phyloP scores from a whole-genome alignment of 345 rosid species.

The Alliaria petiolata region DNA sequence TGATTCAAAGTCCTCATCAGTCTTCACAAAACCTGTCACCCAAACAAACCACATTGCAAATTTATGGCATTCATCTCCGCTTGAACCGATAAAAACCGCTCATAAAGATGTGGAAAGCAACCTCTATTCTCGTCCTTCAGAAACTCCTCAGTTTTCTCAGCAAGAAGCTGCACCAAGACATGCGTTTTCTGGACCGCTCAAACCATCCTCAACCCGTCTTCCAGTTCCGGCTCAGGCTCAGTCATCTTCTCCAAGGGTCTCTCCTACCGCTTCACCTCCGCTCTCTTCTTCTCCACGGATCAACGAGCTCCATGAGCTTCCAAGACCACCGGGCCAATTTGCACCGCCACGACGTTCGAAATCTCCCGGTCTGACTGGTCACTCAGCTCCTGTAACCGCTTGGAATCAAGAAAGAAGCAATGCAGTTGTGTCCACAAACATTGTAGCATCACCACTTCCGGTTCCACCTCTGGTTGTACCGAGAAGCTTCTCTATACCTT shows the following conservation, averaged over 20 bases:
- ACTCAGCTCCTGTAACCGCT: slow-evolving; percentile 68
- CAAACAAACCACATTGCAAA: slow-evolving; percentile 40
- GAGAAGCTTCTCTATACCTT: slow-evolving; percentile 85
- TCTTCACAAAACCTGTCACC: slow-evolving; percentile 43
- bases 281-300: slow-evolving; percentile 72
- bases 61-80: slow-evolving; percentile 63
- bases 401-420: slow-evolving; percentile 58
- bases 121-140: slow-evolving; percentile 53
- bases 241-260: slow-evolving; percentile 61
- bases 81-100: slow-evolving; percentile 66
- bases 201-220: slow-evolving; percentile 44
- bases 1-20: slow-evolving; percentile 45
- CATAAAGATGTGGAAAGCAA: slow-evolving; percentile 33
- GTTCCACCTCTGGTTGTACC: slow-evolving; percentile 63
- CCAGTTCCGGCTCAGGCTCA: slow-evolving; percentile 28
- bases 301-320: slow-evolving; percentile 95
- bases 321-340: slow-evolving; percentile 63
- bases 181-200: slow-evolving; percentile 76
- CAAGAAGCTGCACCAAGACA: slow-evolving; percentile 37
- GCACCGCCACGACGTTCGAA: slow-evolving; percentile 48
- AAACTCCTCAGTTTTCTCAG: slow-evolving; percentile 34
- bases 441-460: slow-evolving; percentile 79
- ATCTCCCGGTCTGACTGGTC: slow-evolving; percentile 49
- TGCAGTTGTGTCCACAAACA: slow-evolving; percentile 36
- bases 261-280: slow-evolving; percentile 90